Conservation (phyloP, 2,329 filamentous ascomycete genomes). For the Penicillium fuscoglaucum region DNA sequence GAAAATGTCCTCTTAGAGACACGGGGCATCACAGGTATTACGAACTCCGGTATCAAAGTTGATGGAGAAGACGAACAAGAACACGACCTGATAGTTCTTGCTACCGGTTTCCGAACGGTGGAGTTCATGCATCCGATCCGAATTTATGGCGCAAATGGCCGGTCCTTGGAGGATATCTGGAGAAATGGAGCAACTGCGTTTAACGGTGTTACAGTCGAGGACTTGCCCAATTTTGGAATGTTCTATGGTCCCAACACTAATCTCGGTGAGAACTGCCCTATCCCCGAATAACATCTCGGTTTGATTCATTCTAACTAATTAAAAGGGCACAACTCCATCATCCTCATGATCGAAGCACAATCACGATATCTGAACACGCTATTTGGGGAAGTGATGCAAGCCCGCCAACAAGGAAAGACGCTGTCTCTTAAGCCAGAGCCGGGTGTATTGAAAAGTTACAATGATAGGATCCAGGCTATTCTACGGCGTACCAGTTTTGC, state of each 20-base stretch:
- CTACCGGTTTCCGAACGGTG: slow-evolving; percentile 60
- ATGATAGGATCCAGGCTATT: slow-evolving; percentile 48
- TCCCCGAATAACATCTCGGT: neutral
- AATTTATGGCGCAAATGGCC: slow-evolving; percentile 49
- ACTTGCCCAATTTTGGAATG: slow-evolving; percentile 58
- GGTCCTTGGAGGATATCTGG: slow-evolving; percentile 55
- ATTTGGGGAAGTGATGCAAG: slow-evolving; percentile 51
- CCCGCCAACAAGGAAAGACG: slow-evolving; percentile 40
- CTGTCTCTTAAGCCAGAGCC: slow-evolving; percentile 51
- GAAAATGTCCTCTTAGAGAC: slow-evolving; percentile 49
- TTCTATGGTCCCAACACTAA: slow-evolving; percentile 61
- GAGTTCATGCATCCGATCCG: slow-evolving; percentile 61
- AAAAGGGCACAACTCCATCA: slow-evolving; percentile 56
- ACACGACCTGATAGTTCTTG: slow-evolving; percentile 58
- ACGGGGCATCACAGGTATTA: slow-evolving; percentile 48
- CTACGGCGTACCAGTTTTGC: slow-evolving; percentile 52
- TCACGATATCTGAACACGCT: slow-evolving; percentile 55
- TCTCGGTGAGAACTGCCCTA: slow-evolving; percentile 30
- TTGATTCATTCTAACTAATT: neutral
- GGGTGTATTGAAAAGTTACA: slow-evolving; percentile 45
- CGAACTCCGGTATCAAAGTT: slow-evolving; percentile 50
- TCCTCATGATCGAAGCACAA: slow-evolving; percentile 64
- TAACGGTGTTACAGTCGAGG: slow-evolving; percentile 53
- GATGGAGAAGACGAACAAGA: slow-evolving; percentile 43
- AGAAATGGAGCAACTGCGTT: slow-evolving; percentile 52